Base-by-base conservation (phyloP, 2,329 filamentous ascomycete genomes). In the Colletotrichum sansevieriae region DNA sequence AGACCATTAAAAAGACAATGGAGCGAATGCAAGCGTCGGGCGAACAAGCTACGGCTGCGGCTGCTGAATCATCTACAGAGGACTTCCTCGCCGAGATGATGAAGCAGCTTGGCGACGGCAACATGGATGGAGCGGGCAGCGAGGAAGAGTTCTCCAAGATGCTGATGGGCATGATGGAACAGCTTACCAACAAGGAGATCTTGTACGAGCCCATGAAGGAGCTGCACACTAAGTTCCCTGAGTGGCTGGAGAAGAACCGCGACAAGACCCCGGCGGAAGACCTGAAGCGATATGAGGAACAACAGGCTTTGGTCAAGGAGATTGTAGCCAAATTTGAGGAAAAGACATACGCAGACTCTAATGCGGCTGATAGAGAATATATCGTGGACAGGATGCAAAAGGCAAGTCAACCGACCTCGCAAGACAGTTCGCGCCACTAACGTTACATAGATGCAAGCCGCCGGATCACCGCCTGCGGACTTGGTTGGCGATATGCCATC, bases 171-270 rank as follows among this genome's bases (percentile, higher is more conserved):
- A 97, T 98, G 94, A 98, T 99, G 95, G 94, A 98, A 82, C 95
- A 99, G 80, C 86, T 99, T 71, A 98, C 96, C 3, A 97, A 97
- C 80, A 98, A 97, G 83, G 96, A 98, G 74, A 98, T 99, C 71
- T 82, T 99, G 58, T 98, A 98, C 78, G 95, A 99, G 82, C 96
- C 96, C 2, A 98, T 99, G 94, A 97, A 97, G 83, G 96, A 99
- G 81, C 84, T 99, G 55, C 84, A 97, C 78, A 91, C 93, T 61
- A 98, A 98, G 80, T 99, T 96, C 76, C 95, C 95, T 0, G 89
- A 82, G 2, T 99, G 96, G 95, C 85, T 99, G 78, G 87, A 88
- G 74, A 91, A 92, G 81, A 95, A 98, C 78, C 84, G 85, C 73
- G 86, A 82, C 46, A 89, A 83, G 25, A 90, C 89, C 59, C 81